Conservation (phyloP, 2,329 filamentous ascomycete species). For the Trichoderma sp. region DNA sequence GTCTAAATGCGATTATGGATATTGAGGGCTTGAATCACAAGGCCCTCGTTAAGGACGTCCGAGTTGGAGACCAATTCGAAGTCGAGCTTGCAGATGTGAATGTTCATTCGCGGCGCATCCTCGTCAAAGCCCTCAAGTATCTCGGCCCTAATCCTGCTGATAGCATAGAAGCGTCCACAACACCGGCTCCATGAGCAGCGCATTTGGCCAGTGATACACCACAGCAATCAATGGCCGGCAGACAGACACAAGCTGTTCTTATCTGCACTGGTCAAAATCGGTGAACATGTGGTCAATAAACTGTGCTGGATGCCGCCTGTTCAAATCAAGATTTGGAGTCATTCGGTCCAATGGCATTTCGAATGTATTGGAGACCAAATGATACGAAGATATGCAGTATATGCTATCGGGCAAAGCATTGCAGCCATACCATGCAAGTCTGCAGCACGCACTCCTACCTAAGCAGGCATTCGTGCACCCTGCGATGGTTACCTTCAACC, state of each 20-base stretch:
- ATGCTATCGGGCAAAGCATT: neutral
- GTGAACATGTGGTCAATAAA: neutral
- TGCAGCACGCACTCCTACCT: conserved; percentile 1
- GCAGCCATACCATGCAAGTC: conserved; percentile 15
- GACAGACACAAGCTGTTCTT: neutral
- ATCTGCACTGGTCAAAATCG: neutral
- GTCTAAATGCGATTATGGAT: conserved; percentile 49
- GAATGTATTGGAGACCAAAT: neutral
- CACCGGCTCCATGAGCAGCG: conserved; percentile 7
- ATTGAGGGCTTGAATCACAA: conserved; percentile 45
- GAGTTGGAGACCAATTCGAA: conserved; percentile 57
- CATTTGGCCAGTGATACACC: neutral
- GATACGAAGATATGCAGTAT: neutral
- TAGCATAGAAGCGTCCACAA: neutral
- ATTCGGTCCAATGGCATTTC: neutral
- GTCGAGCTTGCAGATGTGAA: conserved; percentile 61
- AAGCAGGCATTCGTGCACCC: neutral
- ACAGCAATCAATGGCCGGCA: neutral
- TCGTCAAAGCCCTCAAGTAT: conserved; percentile 50
- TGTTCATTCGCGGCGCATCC: conserved; percentile 50
- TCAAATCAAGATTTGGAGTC: neutral
- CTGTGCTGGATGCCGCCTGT: neutral
- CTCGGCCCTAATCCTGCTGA: conserved; percentile 27
- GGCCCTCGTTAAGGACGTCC: conserved; percentile 48
- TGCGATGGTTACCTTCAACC: conserved; percentile 8